Base-by-base conservation (phyloP, 805 yeast species). In the Phaffomyces antillensis region DNA sequence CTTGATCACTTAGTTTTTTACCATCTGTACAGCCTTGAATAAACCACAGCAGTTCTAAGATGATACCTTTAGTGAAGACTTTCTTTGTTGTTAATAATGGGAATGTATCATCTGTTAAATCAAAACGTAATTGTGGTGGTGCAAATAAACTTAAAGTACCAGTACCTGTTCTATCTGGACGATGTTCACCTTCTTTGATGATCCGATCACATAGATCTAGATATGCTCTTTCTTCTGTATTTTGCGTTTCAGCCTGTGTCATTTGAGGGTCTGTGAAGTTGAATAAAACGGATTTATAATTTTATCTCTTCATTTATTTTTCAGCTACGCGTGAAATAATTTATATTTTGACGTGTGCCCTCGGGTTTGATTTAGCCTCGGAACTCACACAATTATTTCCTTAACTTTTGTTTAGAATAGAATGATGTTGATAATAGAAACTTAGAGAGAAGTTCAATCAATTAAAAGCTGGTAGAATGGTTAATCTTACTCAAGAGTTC, bases 121-220 rank as follows among this genome's bases (percentile, higher is more conserved):
- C 77, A 66, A 93, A 93, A 43, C 97, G 76, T 48, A 93, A 70
- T 60, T 91, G 98, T 12, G 97, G 97, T 23, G 99, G 99, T 0
- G 95, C 99, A 64, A 93, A 93, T 9, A 93, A 51, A 31, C 96
- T 82, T 49, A 68, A 71, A 0, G 99, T 93, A 6, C 99, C 99
- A 0, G 99, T 93, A 1, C 99, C 99, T 1, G 99, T 93, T 63
- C 99, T 75, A 62, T 93, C 99, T 9, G 93, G 91, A 50, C 99
- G 79, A 55, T 76, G 76, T 60, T 93, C 98, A 36, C 99, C 99
- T 51, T 85, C 79, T 1, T 74, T 71, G 18, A 93, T 79, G 62
- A 93, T 91, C 5, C 78, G 71, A 45, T 70, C 63, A 60, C 97
- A 87, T 39, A 93, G 73, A 52, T 86, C 90, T 37, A 93, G 75